Evolutionary conservation across 192 early-diverging fungal species (phyloP).

Genomic region (Diversispora epigaea): DNA sequence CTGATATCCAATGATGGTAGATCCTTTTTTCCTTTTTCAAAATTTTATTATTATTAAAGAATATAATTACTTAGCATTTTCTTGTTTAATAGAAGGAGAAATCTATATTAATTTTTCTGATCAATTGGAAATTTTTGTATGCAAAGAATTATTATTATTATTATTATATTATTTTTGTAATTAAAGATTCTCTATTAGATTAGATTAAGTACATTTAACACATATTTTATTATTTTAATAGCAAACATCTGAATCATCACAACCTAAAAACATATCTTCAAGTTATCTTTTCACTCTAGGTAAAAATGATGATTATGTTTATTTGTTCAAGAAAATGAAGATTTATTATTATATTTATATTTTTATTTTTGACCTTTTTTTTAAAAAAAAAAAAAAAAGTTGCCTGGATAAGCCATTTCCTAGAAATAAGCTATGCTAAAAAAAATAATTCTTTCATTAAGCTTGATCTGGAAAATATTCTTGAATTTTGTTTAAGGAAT

Average conservation of each 20-base stretch:
- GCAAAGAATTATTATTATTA: too few species aligned
- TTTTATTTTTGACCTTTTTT: not conserved
- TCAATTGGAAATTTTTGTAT: too few species aligned
- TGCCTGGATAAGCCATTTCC: slow-evolving; percentile 57
- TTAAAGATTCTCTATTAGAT: too few species aligned
- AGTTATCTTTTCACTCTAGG: slow-evolving; percentile 14
- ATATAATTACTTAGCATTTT: too few species aligned
- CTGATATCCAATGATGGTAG: slow-evolving; percentile 29
- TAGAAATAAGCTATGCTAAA: slow-evolving; percentile 38
- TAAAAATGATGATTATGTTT: too few species aligned
- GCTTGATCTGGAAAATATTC: slow-evolving; percentile 49
- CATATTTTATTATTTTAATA: too few species aligned
- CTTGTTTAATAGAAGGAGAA: too few species aligned
- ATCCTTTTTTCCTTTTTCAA: not conserved
- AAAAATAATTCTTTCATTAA: slow-evolving; percentile 20
- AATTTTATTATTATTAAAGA: not conserved
- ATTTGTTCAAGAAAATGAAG: too few species aligned
- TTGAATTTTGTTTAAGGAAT: slow-evolving; percentile 61
- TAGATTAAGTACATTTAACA: too few species aligned
- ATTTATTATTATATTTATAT: not conserved
- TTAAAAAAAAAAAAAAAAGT: slow-evolving; percentile 33
- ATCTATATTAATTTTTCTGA: too few species aligned
- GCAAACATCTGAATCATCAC: too few species aligned
- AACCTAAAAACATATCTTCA: not conserved
- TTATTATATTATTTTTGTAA: too few species aligned